Conservation (phyloP, 495 filamentous ascomycete genomes). For the Neurospora terricola region DNA sequence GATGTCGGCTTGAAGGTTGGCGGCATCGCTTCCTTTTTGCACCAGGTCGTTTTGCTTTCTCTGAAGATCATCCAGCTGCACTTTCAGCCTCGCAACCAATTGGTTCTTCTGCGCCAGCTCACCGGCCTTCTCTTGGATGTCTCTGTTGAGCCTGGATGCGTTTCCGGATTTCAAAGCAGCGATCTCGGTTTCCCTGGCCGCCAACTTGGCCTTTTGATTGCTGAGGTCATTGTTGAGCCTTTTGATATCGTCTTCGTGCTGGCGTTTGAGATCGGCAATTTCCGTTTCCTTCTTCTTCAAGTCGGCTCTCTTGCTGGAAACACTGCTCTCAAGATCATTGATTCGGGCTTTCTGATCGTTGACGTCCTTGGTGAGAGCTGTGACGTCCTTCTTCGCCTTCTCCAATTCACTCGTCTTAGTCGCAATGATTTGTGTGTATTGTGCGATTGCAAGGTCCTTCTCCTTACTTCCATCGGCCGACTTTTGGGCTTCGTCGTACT, state of each 20-base stretch:
- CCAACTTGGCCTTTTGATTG: background rate
- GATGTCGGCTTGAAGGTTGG: background rate
- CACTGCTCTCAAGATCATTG: background rate
- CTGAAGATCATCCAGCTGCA: background rate
- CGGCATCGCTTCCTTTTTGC: background rate
- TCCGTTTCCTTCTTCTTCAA: background rate
- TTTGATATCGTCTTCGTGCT: background rate
- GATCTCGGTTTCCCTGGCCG: background rate
- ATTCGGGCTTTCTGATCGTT: background rate
- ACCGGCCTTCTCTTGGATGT: background rate
- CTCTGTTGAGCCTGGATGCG: background rate
- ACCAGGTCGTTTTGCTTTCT: background rate
- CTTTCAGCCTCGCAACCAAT: background rate
- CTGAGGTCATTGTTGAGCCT: background rate
- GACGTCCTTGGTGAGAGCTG: background rate
- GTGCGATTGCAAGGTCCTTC: background rate
- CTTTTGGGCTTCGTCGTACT: background rate
- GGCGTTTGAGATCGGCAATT: background rate
- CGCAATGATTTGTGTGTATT: background rate
- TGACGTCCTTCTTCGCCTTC: background rate
- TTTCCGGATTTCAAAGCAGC: background rate
- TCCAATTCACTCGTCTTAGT: background rate
- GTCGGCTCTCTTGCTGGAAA: background rate
- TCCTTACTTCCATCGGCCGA: background rate
- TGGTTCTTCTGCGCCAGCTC: background rate